Percentiles rank a stretch among this genome's conserved stretches.
Evolutionary conservation across 2,329 filamentous ascomycete genomes (phyloP).

Genomic region (Arthrinium puccinioides): DNA sequence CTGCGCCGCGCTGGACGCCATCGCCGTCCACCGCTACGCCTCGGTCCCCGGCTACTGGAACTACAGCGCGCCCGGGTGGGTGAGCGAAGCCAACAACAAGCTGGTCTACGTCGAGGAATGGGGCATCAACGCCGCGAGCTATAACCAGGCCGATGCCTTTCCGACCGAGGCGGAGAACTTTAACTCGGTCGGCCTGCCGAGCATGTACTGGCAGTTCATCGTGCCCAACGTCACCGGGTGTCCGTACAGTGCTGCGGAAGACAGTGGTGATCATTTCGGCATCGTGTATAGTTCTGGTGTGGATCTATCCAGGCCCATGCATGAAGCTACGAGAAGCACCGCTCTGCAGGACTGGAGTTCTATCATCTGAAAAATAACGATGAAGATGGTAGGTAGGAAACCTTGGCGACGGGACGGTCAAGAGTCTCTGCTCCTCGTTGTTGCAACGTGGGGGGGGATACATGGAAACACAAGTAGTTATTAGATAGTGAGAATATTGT

Average conservation of each 20-base stretch:
- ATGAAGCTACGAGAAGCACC: constrained; percentile 8
- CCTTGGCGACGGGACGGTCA: no score
- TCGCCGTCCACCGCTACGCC: constrained; percentile 20
- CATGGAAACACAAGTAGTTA: no score
- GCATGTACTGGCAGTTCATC: constrained; percentile 25
- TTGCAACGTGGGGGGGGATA: no score
- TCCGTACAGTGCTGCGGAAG: constrained; percentile 13
- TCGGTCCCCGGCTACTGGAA: constrained; percentile 18
- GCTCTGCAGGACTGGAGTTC: constrained; percentile 10
- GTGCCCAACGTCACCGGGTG: constrained; percentile 11
- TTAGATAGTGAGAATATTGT: no score
- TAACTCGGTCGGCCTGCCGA: constrained; percentile 20
- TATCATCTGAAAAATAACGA: not conserved
- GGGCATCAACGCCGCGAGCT: constrained; percentile 38
- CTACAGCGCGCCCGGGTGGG: constrained; percentile 13
- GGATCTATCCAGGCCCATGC: constrained; percentile 11
- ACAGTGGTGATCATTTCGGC: constrained; percentile 14
- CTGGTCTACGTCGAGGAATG: constrained; percentile 24
- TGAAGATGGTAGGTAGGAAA: no score
- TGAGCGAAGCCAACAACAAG: constrained; percentile 17
- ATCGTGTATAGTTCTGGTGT: constrained; percentile 12
- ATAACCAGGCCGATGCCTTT: constrained; percentile 21
- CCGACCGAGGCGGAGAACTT: constrained; percentile 19
- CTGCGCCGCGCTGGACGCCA: constrained; percentile 20
- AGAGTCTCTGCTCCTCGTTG: no score